Conservation (phyloP, 225 moss, liverwort and hornwort genomes). For the Physcomitrium patens region DNA sequence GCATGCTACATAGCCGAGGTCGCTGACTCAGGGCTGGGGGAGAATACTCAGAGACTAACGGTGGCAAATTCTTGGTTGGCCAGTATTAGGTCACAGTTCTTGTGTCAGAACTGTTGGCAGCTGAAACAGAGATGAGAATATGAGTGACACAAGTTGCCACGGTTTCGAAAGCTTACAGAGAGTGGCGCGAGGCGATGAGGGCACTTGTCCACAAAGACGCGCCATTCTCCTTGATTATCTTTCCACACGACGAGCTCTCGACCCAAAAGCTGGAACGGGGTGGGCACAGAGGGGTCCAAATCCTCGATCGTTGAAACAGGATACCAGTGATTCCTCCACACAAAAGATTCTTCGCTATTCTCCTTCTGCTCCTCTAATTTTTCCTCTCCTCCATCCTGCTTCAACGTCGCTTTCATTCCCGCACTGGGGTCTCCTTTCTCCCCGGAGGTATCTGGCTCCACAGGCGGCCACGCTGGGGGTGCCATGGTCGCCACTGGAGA, state of each 20-base stretch:
- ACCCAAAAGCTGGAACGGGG: slow-evolving; percentile 90
- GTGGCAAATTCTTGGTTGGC: background rate
- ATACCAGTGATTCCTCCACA: slow-evolving; percentile 96
- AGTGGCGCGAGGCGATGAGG: slow-evolving; percentile 96
- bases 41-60: background rate
- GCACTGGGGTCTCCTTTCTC: slow-evolving; percentile 38
- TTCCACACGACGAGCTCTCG: slow-evolving; percentile 90
- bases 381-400: slow-evolving; percentile 48
- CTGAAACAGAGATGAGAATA: too few relatives aligned
- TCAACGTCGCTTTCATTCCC: slow-evolving; percentile 54
- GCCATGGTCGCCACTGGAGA: slow-evolving; percentile 51
- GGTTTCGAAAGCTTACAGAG: slow-evolving; percentile 53
- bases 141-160: background rate
- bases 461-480: slow-evolving; percentile 57
- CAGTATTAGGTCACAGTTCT: slow-evolving; percentile 26
- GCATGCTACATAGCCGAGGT: background rate
- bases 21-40: too few relatives aligned
- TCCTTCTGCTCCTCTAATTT: slow-evolving; percentile 35
- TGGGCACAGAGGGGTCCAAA: slow-evolving; percentile 77
- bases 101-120: too few relatives aligned
- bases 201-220: slow-evolving; percentile 96
- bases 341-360: slow-evolving; percentile 51
- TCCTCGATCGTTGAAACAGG: slow-evolving; percentile 93
- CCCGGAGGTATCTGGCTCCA: slow-evolving; percentile 38
- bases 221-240: slow-evolving; percentile 82